Conservation (phyloP, 2,329 filamentous ascomycete genomes). For the Cadophora gregata region DNA sequence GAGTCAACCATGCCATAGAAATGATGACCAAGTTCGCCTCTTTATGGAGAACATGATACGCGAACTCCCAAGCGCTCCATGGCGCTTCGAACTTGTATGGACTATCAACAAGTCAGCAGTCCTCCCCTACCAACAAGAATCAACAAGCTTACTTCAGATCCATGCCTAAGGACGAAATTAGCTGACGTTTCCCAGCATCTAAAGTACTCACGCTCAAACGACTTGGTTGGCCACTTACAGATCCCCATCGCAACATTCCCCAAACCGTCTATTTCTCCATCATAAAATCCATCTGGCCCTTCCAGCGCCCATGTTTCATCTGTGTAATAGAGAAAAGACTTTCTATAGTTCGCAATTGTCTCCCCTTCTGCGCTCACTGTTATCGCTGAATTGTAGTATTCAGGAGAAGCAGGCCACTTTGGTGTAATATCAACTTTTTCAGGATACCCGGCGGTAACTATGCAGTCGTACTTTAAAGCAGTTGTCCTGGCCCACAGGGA, state of each 20-base stretch:
- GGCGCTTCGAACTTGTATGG: slow-evolving; percentile 58
- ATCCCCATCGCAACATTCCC: slow-evolving; percentile 64
- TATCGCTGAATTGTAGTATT: slow-evolving; percentile 62
- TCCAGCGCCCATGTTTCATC: slow-evolving; percentile 68
- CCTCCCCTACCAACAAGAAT: too few species aligned
- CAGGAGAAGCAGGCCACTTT: slow-evolving; percentile 56
- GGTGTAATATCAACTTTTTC: slow-evolving; percentile 63
- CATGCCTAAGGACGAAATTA: slow-evolving; percentile 51
- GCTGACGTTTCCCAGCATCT: background rate
- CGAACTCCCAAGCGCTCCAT: slow-evolving; percentile 56
- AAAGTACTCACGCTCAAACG: slow-evolving; percentile 19
- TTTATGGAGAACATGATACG: slow-evolving; percentile 58
- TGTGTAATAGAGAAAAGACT: slow-evolving; percentile 62
- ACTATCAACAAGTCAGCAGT: slow-evolving; percentile 42
- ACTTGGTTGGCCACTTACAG: slow-evolving; percentile 50
- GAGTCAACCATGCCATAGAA: slow-evolving; percentile 75
- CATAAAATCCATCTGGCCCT: slow-evolving; percentile 56
- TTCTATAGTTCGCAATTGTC: slow-evolving; percentile 65
- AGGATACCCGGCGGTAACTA: slow-evolving; percentile 76
- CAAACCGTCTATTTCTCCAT: slow-evolving; percentile 52
- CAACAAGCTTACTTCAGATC: slow-evolving; percentile 59
- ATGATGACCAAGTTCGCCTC: slow-evolving; percentile 69
- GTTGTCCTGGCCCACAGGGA: slow-evolving; percentile 74
- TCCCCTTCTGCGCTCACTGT: slow-evolving; percentile 64
- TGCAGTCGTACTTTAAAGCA: slow-evolving; percentile 70